phyloP scores from a whole-genome alignment of 2,329 filamentous ascomycete genomes.

The Hypoxylon sp. region DNA sequence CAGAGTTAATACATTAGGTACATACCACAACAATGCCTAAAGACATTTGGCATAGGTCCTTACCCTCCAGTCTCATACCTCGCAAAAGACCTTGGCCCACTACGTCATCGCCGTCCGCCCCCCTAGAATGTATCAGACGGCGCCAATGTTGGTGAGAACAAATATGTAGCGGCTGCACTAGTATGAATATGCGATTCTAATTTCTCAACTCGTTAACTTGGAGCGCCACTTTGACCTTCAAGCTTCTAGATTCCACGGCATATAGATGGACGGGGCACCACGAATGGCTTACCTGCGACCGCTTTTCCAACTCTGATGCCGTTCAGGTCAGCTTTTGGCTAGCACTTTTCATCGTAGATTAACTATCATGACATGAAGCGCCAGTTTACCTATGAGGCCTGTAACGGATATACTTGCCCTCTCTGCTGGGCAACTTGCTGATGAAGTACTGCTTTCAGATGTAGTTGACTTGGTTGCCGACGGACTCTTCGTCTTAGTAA shows the following conservation, averaged over 20 bases:
- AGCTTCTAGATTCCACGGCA: background rate
- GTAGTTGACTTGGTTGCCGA: background rate
- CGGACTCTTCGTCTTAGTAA: background rate
- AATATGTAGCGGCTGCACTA: no score
- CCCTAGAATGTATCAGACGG: no score
- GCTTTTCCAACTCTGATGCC: background rate
- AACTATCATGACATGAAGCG: no score
- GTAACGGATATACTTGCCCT: background rate
- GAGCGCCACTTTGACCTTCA: background rate
- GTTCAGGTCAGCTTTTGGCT: background rate
- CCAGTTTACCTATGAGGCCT: background rate
- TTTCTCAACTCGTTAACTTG: no score
- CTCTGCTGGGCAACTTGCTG: background rate
- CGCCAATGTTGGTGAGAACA: no score
- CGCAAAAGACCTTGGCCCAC: background rate
- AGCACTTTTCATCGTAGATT: no score
- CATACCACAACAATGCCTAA: no score
- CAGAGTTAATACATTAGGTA: background rate
- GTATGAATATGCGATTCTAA: no score
- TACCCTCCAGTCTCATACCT: background rate
- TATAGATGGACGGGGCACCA: background rate
- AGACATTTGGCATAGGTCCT: background rate
- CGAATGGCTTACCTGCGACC: background rate
- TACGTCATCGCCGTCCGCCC: no score
- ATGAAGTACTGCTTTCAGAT: background rate